phyloP scores from a whole-genome alignment of 257 asterid species.

The Petrea volubilis region DNA sequence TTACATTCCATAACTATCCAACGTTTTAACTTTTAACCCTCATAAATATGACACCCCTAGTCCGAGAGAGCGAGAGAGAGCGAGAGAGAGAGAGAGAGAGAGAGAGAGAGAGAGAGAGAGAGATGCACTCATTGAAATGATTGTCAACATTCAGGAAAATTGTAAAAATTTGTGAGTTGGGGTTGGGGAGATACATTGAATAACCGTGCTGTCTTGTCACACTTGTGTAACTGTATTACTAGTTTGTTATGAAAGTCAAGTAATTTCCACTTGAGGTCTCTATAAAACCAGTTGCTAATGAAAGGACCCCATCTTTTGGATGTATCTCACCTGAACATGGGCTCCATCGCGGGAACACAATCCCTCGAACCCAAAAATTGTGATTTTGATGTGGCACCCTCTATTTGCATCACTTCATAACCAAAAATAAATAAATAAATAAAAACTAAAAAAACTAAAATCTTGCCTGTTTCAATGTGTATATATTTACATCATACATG shows the following conservation, averaged over 20 bases:
- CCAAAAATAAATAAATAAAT: not conserved
- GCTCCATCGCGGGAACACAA: constrained; percentile 42
- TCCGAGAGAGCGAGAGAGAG: no score
- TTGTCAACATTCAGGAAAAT: not conserved
- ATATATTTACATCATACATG: no score
- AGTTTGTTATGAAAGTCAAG: not conserved
- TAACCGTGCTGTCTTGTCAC: not conserved
- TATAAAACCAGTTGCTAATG: not conserved
- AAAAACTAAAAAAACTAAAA: not conserved
- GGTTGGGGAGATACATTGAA: not conserved
- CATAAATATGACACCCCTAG: no score
- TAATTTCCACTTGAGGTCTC: not conserved
- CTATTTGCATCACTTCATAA: constrained; percentile 18
- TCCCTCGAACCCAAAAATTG: constrained; percentile 30
- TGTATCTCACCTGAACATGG: constrained; percentile 42
- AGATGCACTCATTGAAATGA: not conserved
- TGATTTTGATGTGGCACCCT: constrained; percentile 47
- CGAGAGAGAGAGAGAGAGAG: no score
- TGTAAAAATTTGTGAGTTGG: not conserved
- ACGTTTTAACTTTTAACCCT: no score
- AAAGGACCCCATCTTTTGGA: constrained; percentile 36
- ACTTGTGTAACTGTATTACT: not conserved
- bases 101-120: constrained; percentile 1
- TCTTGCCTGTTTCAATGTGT: no score
- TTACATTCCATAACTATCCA: no score